Evolutionary conservation across 805 yeast species (phyloP), one percentile per base, ranked within the genome.

Genomic region (Suhomyces sp.): DNA sequence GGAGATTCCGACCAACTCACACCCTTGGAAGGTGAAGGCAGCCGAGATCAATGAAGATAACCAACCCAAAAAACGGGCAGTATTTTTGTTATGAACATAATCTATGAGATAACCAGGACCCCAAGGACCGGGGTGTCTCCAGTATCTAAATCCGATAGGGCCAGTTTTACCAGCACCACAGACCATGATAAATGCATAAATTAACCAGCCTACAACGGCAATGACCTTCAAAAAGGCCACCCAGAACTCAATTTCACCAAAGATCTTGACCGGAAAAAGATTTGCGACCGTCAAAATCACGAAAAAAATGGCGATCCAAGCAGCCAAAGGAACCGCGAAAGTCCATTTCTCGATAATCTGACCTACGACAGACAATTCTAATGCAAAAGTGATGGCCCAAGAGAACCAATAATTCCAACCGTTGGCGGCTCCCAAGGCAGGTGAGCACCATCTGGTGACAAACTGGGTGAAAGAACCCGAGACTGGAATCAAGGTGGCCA

Each of bases 1-100:
- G 3, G 89, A 76, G 50, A 87, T 76, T 68, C 91, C 92, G 20
- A 85, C 83, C 64, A 85, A 75, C 66, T 87, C 94, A 47, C 87
- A 84, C 67, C 92, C 92, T 71, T 86, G 91, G 67, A 80, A 86
- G 24, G 92, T 86, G 75, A 87, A 87, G n/a, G 88, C 87, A 35
- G 92, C 89, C 52, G 81, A 81, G 56, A 86, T 78, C 60, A 86
- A 74, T 4, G 90, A 85, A 8, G 83, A 75, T 49, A 85, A 78
- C 86, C 87, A 85, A 48, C 89, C 89, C 47, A 85, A 69, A 62
- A 86, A 84, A 63, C 84, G 75, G 47, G 76, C 87, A 45, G 85
- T 82, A 54, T 75, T 72, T 7, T 59, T 60, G 62, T 81, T 73
- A 13, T 63, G 55, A 10, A 83, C 82, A 27, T 27, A 27, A 12